Conservation (phyloP, 208 protist genomes). For the Crithidia sp. region DNA sequence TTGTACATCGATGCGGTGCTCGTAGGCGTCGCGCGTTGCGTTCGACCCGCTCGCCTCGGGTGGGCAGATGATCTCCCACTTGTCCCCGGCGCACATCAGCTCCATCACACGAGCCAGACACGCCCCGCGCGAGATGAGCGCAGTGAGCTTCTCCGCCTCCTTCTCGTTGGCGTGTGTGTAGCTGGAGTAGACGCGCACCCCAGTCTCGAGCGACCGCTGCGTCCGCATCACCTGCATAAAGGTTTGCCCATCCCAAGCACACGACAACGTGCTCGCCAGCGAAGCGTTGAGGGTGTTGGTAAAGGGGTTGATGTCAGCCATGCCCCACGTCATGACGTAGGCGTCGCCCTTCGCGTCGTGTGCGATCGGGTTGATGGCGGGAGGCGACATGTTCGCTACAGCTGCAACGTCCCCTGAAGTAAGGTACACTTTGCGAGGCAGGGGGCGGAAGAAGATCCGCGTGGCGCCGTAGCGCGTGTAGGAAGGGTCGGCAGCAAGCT, state of each 20-base stretch:
- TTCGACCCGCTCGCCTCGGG: constrained; percentile 9
- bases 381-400: background rate
- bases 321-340: constrained; percentile 21
- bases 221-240: constrained; percentile 22
- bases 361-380: constrained; percentile 11
- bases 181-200: constrained; percentile 14
- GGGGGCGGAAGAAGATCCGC: constrained; percentile 44
- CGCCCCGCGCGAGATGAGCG: background rate
- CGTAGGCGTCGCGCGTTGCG: background rate
- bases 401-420: background rate
- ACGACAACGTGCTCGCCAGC: background rate
- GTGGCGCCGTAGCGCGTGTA: constrained; percentile 35
- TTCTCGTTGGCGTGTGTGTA: background rate
- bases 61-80: constrained; percentile 50
- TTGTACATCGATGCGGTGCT: constrained; percentile 11
- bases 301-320: constrained; percentile 16
- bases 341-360: constrained; percentile 20
- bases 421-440: constrained; percentile 32
- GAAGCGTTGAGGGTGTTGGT: constrained; percentile 2
- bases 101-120: constrained; percentile 32
- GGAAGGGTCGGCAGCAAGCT: constrained; percentile 26
- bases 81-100: constrained; percentile 48
- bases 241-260: background rate
- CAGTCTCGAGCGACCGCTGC: constrained; percentile 1
- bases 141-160: background rate